phyloP scores from a whole-genome alignment of 2,329 filamentous ascomycete species.

The Ophiostoma ips region DNA sequence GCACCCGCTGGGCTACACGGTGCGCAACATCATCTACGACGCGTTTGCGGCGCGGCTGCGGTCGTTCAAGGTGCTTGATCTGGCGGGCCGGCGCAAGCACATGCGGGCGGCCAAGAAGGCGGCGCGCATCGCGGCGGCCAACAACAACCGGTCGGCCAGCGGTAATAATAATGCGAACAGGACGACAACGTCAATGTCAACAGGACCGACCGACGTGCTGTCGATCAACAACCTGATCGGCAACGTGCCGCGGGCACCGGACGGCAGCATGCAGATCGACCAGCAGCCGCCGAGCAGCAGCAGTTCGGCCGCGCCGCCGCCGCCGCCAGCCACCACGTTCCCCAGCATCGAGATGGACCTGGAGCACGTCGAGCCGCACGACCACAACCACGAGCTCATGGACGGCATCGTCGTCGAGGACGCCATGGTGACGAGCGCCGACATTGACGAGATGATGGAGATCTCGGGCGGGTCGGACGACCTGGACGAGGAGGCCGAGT shows the following conservation, averaged over 20 bases:
- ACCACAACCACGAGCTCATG: neutral
- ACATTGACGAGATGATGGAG: constrained; percentile 4
- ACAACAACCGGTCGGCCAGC: neutral
- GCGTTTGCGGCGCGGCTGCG: constrained; percentile 13
- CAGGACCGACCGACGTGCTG: constrained; percentile 1
- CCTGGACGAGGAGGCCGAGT: constrained; percentile 8
- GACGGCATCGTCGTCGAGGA: neutral
- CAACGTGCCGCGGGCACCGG: constrained; percentile 1
- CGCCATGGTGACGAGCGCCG: neutral
- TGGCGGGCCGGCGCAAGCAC: constrained; percentile 7
- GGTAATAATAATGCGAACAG: no score
- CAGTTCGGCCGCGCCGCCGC: neutral
- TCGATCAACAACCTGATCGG: constrained; percentile 9
- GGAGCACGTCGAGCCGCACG: constrained; percentile 3
- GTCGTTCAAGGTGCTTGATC: constrained; percentile 11
- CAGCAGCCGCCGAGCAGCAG: neutral
- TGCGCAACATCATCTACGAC: constrained; percentile 11
- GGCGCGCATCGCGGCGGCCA: neutral
- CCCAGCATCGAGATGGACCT: constrained; percentile 6
- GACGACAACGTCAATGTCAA: neutral
- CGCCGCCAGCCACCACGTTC: neutral
- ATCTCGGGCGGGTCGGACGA: neutral
- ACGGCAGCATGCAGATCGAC: neutral
- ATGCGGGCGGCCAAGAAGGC: neutral
- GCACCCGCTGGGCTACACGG: constrained; percentile 11